Evolutionary conservation across 2,329 filamentous ascomycete genomes (phyloP), one percentile per base, ranked within the genome.

Genomic region (Fusarium nodosum): DNA sequence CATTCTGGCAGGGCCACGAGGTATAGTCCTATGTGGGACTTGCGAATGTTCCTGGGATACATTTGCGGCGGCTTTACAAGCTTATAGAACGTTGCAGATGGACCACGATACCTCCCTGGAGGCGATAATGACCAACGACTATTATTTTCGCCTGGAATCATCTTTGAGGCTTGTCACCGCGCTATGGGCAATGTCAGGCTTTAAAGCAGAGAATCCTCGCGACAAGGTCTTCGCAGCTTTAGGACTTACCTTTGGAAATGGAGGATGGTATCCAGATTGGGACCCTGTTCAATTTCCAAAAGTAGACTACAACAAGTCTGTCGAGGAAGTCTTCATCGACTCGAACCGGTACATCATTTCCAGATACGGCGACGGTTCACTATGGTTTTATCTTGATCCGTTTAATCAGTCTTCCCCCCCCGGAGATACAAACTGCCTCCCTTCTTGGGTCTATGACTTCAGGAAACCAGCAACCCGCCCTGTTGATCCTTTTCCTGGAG

Each of bases 281-380:
- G 7, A 36, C 2, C 8, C 18, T 38, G 7, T 38, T 11, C 36
- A 20, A 20, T 5, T 4, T 13, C 36, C 36, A 4, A 20, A 7
- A 20, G 36, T 5, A 38, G 36, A 38, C 18, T 38, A 38, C n/a
- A 20, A 3, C 10, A 38, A 38, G n/a, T 38, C 36, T 20, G 36
- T 38, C 1, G 36, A 20, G 3, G 18, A 38, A 38, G 3, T 38
- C 2, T 38, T 4, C 2, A 13, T 38, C 10, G 3, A 38, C 10
- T 10, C n/a, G 3, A 20, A 38, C 10, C 36, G 36, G 5, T 20
- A 20, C n/a, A 13, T 38, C 5, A 38, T 38, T n/a, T 36, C 18
- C 2, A 0, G 3, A n/a, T n/a, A n/a, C 1, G 9, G 16, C 2
- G 9, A 5, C 34, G 2, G 11, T 2, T 2, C 2, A 5, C 18